Evolutionary conservation across 2,329 filamentous ascomycete species (phyloP), one percentile per base, ranked within the genome.

Genomic region (Cladosporium phlei): DNA sequence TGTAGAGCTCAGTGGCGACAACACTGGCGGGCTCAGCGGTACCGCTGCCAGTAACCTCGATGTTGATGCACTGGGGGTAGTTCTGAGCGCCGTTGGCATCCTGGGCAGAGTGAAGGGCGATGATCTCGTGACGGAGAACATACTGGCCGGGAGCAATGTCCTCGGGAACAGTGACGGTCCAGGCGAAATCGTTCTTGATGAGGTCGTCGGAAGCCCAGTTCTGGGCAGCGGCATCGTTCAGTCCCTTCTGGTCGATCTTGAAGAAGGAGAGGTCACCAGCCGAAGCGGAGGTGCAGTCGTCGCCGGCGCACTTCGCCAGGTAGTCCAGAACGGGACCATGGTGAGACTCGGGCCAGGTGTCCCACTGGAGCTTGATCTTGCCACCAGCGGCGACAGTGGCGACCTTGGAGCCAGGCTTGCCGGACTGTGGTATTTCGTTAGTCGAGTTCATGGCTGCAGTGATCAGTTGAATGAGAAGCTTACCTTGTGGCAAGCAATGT

Each of bases 321-420:
- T 84, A 46, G 62, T 75, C 76, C 51, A 85, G 72, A 55, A 84
- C 75, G 7, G 81, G 80, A 2, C 79, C 79, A 53, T 81, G 72
- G 68, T 86, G 78, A 46, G 72, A 76, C 9, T 75, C 69, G 12
- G 82, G 81, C 83, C 82, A 86, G 12, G 69, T 68, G 48, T 72
- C 77, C 83, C 82, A 86, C 57, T 79, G 73, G 40, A 86, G 66
- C 48, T 76, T 68, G 55, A 86, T 62, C 7, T 69, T 70, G 52
- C 70, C 69, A 52, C 83, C 83, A 12, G 82, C 83, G 14, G 72
- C 69, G 28, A 84, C 74, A n/a, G 73, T 68, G 16, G 76, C 78
- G 52, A 72, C 69, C 47, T 72, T 67, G 11, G 65, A 56, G 29
- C 72, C 77, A 12, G 73, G 40, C 21, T 27, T 27, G 14, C 30